Conservation (phyloP, 108 stramenopile genomes). For the Bacterosira constricta region DNA sequence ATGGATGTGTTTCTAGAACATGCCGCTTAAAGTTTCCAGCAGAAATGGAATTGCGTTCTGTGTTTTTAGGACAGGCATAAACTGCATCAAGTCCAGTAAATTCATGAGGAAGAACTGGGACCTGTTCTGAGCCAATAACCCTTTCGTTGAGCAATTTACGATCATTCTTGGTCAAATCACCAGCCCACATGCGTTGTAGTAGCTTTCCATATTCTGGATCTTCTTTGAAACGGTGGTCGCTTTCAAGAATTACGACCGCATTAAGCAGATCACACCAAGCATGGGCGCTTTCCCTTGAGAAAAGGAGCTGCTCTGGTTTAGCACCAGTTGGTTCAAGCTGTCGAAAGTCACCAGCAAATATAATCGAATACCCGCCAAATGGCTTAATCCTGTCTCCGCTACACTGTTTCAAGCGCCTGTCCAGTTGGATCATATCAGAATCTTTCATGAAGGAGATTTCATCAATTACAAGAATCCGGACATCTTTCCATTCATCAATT, state of each 20-base stretch:
- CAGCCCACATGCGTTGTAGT: conserved; percentile 16
- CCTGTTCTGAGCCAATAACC: conserved; percentile 1
- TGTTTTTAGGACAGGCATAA: conserved; percentile 18
- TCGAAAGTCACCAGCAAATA: conserved; percentile 26
- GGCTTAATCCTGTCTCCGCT: conserved; percentile 3
- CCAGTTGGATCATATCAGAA: conserved; percentile 10
- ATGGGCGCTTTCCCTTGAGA: not conserved
- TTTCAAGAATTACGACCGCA: conserved; percentile 15
- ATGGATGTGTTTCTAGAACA: conserved; percentile 2
- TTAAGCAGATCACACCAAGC: conserved; percentile 3
- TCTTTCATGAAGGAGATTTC: conserved; percentile 24
- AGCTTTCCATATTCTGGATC: conserved; percentile 11
- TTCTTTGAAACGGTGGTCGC: conserved; percentile 15
- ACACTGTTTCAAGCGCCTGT: not conserved
- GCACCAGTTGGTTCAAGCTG: conserved; percentile 14
- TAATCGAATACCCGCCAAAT: conserved; percentile 18
- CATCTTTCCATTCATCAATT: conserved; percentile 6
- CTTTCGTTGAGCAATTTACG: not conserved
- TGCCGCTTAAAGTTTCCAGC: conserved; percentile 16
- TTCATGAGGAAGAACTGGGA: too few species aligned
- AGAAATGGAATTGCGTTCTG: conserved; percentile 17
- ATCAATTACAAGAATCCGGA: conserved; percentile 24
- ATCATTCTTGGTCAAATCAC: conserved; percentile 8
- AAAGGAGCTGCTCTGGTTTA: not conserved
- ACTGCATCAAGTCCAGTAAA: not conserved